These are phyloP conservation scores for Phascolomyces articulosus DNA, from an alignment of 371 early-diverging fungal genomes.

Conservation along the genomic window DNA sequence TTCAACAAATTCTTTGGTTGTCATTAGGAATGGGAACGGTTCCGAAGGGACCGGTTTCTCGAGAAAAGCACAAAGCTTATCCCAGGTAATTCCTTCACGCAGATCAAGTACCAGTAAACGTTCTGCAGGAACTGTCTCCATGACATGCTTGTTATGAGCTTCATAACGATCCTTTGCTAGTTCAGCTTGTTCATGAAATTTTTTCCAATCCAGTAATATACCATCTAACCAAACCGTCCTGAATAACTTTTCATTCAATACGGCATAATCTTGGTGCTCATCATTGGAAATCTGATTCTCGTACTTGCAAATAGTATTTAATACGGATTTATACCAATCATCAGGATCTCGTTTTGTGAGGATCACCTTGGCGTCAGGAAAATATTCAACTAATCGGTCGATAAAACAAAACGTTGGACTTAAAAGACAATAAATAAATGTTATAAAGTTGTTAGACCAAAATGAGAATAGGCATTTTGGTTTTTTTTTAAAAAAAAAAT, in stretches of 20 bases:
- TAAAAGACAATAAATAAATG: no score
- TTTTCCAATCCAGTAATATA: constrained; percentile 8
- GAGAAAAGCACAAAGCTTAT: constrained; percentile 17
- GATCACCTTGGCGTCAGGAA: constrained; percentile 42
- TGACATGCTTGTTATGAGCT: not conserved
- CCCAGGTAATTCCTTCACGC: constrained; percentile 25
- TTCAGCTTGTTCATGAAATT: constrained; percentile 16
- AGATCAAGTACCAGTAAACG: constrained; percentile 1
- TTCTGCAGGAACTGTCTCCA: constrained; percentile 1
- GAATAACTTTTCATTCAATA: constrained; percentile 2
- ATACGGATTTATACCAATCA: constrained; percentile 39
- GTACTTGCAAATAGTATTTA: constrained; percentile 25
- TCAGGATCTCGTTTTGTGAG: constrained; percentile 35
- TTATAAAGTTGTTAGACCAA: not conserved
- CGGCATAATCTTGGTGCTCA: not conserved
- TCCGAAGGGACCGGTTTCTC: constrained; percentile 17
- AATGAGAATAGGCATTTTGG: not conserved
- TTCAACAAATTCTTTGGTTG: no score
- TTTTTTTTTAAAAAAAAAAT: not conserved
- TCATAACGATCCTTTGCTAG: not conserved
- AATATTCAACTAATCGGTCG: constrained; percentile 21
- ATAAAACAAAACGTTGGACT: constrained; percentile 27
- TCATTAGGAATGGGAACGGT: constrained; percentile 22
- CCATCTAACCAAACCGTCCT: constrained; percentile 19
- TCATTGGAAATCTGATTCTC: no score